phyloP scores from a whole-genome alignment of 169 alveolate species.

The Plasmodium yoelii region DNA sequence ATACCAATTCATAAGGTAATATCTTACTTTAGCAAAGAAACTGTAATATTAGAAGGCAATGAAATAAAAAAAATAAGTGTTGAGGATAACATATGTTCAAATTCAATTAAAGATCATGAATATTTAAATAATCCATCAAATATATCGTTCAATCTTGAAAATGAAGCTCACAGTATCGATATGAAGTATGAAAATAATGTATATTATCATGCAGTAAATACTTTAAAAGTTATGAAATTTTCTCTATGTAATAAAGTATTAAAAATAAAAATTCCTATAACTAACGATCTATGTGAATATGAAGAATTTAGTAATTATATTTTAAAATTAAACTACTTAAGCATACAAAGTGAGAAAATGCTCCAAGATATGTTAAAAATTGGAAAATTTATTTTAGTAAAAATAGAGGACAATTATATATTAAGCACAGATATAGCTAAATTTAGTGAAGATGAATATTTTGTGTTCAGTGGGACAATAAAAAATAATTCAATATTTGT shows the following conservation, averaged over 20 bases:
- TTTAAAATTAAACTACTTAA: constrained; percentile 20
- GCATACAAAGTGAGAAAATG: background rate
- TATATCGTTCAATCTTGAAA: background rate
- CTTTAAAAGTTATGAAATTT: constrained; percentile 4
- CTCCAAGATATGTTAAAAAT: constrained; percentile 12
- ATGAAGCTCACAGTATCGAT: constrained; percentile 4
- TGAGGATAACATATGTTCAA: constrained; percentile 26
- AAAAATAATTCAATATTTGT: constrained; percentile 44
- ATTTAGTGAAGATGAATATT: constrained; percentile 36
- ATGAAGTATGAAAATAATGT: background rate
- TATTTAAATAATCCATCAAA: constrained; percentile 8
- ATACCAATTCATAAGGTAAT: constrained; percentile 16
- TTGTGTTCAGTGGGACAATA: constrained; percentile 26
- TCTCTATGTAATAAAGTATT: constrained; percentile 35
- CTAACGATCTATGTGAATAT: constrained; percentile 47
- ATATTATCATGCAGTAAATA: constrained; percentile 11
- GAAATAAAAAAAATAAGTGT: constrained; percentile 22
- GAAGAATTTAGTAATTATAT: constrained; percentile 19
- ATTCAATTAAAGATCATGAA: constrained; percentile 16
- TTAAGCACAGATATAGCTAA: constrained; percentile 21
- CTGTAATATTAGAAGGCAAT: constrained; percentile 20
- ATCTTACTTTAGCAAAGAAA: constrained; percentile 30
- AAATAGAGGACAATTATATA: constrained; percentile 3
- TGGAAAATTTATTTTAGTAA: constrained; percentile 19
- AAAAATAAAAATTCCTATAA: constrained; percentile 18